Evolutionary conservation across 306 rosid species (phyloP), one percentile per base, ranked within the genome.

Genomic region (Pterocarpus macrocarpus): DNA sequence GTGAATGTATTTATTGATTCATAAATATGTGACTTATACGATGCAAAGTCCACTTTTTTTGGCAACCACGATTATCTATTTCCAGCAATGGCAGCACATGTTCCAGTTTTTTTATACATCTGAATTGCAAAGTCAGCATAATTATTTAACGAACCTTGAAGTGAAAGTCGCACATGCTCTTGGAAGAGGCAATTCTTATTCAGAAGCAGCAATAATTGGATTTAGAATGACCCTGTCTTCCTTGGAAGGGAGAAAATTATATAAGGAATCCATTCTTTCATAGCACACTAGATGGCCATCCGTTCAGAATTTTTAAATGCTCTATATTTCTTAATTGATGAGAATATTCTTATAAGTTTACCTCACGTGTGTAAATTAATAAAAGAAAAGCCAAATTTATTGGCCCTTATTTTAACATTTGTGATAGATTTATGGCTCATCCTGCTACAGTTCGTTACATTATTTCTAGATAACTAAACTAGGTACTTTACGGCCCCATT

Each of bases 141-240:
- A 72, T 77, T 10, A 71, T 71, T 71, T 65, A 50, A 52, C 78
- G 35, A 83, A 76, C 36, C 87, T 86, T 86, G 34, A 81, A 80
- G 81, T 73, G 76, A 83, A 76, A 77, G 86, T 84, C 4, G 73
- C 80, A 77, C 84, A 81, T 80, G 81, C 74, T 75, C 49, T 75
- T 73, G 17, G 39, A 71, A 64, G 64, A 64, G 53, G 38, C 44
- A n/a, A 67, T 72, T 72, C 71, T 57, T 76, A 50, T 72, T 16
- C 67, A 33, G 83, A 15, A 45, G 70, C 7, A 45, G 12, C 70
- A 59, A 77, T 68, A 55, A 82, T 69, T 82, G 71, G 47, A 73
- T 68, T 39, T 45, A 39, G 12, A 78, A 50, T 66, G 33, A 17
- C 64, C 73, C 41, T 70, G 7, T 75, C 71, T 44, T 80, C 32